phyloP scores from a whole-genome alignment of 108 stramenopile species.

The Nitzschia inconspicua region DNA sequence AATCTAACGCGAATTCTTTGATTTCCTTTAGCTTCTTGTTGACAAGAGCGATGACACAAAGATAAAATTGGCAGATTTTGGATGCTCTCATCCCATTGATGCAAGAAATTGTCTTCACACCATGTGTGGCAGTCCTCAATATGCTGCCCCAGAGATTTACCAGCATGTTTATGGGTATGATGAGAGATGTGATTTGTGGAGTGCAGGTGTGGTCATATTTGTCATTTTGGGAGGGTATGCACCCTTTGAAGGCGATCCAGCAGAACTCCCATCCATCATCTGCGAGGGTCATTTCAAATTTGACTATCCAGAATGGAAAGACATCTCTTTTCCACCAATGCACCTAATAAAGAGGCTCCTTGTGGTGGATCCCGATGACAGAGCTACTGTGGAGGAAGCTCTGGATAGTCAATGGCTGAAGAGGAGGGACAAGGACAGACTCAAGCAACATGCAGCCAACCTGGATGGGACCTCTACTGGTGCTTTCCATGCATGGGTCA shows the following conservation, averaged over 20 bases:
- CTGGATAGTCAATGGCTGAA: constrained; percentile 33
- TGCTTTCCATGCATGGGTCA: constrained; percentile 23
- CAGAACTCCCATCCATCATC: constrained; percentile 20
- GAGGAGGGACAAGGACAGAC: neutral
- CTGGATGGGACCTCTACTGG: constrained; percentile 10
- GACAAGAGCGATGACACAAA: constrained; percentile 46
- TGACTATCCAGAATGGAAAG: constrained; percentile 35
- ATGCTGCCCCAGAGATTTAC: constrained; percentile 77
- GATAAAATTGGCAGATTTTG: constrained; percentile 88
- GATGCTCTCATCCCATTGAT: constrained; percentile 49
- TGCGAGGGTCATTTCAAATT: constrained; percentile 32
- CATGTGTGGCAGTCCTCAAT: constrained; percentile 78
- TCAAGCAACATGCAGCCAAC: neutral
- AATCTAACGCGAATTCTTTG: too few species aligned
- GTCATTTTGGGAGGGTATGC: constrained; percentile 69
- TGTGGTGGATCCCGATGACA: constrained; percentile 32
- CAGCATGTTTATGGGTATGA: constrained; percentile 51
- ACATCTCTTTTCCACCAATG: constrained; percentile 48
- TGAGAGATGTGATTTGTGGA: constrained; percentile 72
- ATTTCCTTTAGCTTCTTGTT: too few species aligned
- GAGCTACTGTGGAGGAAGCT: constrained; percentile 31
- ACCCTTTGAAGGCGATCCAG: constrained; percentile 33
- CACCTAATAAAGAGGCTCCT: constrained; percentile 49
- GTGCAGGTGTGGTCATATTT: constrained; percentile 68
- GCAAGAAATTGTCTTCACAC: constrained; percentile 43